Percentiles rank a stretch among this genome's conserved stretches.
These are phyloP conservation scores for Tulasnella sp. DNA, from an alignment of 768 basidiomycete species.

Conservation along the genomic window DNA sequence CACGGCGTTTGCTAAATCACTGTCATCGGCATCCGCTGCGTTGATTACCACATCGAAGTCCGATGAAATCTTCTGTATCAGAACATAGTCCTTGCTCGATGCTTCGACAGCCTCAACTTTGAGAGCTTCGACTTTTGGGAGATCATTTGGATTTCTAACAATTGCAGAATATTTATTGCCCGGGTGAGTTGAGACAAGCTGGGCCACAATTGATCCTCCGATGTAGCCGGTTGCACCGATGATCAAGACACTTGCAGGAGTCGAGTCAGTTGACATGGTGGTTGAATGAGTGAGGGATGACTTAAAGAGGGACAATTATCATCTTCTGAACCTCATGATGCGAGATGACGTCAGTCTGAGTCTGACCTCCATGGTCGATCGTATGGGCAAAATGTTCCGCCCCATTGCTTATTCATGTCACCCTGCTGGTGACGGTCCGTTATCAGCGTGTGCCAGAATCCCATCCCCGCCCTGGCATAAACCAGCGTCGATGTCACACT, in stretches of 20 bases:
- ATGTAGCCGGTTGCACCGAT: slow-evolving; percentile 17
- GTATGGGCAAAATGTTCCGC: too few species aligned
- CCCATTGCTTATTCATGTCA: too few species aligned
- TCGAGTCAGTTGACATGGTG: too few species aligned
- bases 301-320: too few species aligned
- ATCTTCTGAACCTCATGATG: too few species aligned
- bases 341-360: too few species aligned
- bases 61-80: slow-evolving; percentile 13
- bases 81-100: slow-evolving; percentile 1
- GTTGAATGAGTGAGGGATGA: too few species aligned
- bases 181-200: slow-evolving; percentile 24
- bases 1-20: slow-evolving; percentile 20
- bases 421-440: too few species aligned
- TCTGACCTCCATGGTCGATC: too few species aligned
- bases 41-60: slow-evolving; percentile 22
- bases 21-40: slow-evolving; percentile 22
- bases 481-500: too few species aligned
- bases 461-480: too few species aligned
- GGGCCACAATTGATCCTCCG: slow-evolving; percentile 27
- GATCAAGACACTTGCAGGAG: slow-evolving; percentile 14
- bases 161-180: slow-evolving; percentile 18
- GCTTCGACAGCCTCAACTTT: slow-evolving; percentile 15
- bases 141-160: slow-evolving; percentile 16
- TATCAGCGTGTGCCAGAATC: too few species aligned
- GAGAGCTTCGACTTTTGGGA: slow-evolving; percentile 14